Base-by-base conservation (phyloP, 177 flowering plant species). In the Vitis hybrid region DNA sequence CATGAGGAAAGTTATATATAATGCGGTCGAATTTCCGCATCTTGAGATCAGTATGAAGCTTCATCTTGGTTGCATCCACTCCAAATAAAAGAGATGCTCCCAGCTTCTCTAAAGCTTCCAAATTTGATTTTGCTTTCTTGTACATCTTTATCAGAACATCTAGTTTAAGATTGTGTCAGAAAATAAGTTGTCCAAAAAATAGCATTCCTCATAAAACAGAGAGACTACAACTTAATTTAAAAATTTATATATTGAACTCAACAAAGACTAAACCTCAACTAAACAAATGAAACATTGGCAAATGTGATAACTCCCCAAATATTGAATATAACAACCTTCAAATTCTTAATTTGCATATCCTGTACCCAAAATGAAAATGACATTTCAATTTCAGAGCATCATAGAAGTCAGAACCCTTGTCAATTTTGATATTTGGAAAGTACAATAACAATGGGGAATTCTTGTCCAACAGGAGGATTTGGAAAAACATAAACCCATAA, bases 61-160 rank as follows among this genome's bases (percentile, higher is more conserved):
- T 74, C 85, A 84, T 82, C 19, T 14, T 59, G 60, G 80, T 79
- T 8, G 82, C 86, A 70, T 86, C 85, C 3, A 86, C 75, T 56
- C 63, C 81, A 69, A 81, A 81, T 27, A 86, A n/a, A 13, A 79
- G 50, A 4, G 35, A 30, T n/a, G 82, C 81, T 27, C 85, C 85
- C 9, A 71, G 30, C 24, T 51, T 32, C 64, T 60, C 8, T 59
- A 86, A 65, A 1, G 21, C 21, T 11, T 58, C 54, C 60, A 86
- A 56, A 70, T 86, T 83, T 54, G 66, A 67, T 17, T 59, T 62
- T 13, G 81, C 89, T 19, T 76, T 48, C 71, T 68, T 68, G 72
- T 86, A 86, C 63, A 76, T 82, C 46, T 12, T 58, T 6, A 66
- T 62, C 72, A 83, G 3, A 17, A 1, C 40, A 62, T 52, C 86